Evolutionary conservation across 2,329 filamentous ascomycete species (phyloP).

Genomic region (Endoconidiophora polonica): DNA sequence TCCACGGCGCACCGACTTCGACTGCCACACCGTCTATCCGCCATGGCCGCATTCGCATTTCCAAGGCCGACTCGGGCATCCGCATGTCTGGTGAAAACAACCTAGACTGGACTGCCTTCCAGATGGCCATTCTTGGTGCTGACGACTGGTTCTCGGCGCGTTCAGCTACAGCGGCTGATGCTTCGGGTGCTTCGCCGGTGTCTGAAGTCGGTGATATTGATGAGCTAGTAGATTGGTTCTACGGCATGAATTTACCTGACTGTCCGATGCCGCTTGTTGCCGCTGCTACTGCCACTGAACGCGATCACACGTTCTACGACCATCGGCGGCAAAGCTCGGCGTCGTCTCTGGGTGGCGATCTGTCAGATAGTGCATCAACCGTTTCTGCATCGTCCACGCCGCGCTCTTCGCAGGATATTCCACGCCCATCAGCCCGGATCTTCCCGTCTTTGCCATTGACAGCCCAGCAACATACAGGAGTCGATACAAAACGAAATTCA

Average conservation of each 20-base stretch:
- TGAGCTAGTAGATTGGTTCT: slow-evolving; percentile 35
- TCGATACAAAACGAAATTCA: too few species aligned
- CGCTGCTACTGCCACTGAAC: background rate
- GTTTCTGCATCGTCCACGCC: slow-evolving; percentile 4
- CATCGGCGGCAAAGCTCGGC: background rate
- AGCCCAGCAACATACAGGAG: too few species aligned
- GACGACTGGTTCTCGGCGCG: slow-evolving; percentile 34
- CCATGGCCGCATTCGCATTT: slow-evolving; percentile 39
- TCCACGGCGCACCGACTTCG: slow-evolving; percentile 32
- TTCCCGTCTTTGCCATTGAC: background rate
- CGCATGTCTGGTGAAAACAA: slow-evolving; percentile 19
- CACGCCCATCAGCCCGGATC: slow-evolving; percentile 1
- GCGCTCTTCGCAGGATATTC: slow-evolving; percentile 6
- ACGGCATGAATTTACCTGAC: slow-evolving; percentile 17
- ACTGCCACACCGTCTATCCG: slow-evolving; percentile 31
- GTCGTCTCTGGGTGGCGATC: background rate
- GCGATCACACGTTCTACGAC: background rate
- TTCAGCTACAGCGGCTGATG: slow-evolving; percentile 20
- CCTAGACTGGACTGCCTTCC: slow-evolving; percentile 47
- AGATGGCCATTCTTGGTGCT: slow-evolving; percentile 45
- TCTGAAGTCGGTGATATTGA: slow-evolving; percentile 30
- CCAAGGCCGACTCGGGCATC: slow-evolving; percentile 25
- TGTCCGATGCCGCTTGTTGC: background rate
- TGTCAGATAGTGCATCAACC: background rate
- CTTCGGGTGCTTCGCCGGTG: slow-evolving; percentile 17